Conservation (phyloP, 2,329 filamentous ascomycete genomes). For the Pestalotiopsis sp. region DNA sequence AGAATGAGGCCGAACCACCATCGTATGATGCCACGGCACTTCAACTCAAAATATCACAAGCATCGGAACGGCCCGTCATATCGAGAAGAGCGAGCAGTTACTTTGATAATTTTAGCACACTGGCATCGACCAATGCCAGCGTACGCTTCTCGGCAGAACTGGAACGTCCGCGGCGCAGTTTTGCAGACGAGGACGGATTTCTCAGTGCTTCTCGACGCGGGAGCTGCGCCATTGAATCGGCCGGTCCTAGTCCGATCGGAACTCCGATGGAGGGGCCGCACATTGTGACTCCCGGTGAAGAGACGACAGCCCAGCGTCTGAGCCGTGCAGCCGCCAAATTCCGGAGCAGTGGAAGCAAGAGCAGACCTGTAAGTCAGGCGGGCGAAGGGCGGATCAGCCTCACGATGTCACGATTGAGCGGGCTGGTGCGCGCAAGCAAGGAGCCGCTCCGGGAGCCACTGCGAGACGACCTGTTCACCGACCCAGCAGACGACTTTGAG, state of each 20-base stretch:
- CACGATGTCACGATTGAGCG: slow-evolving; percentile 58
- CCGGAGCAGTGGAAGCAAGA: slow-evolving; percentile 45
- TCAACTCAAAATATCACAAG: slow-evolving; percentile 40
- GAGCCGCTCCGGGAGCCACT: slow-evolving; percentile 44
- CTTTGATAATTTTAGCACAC: slow-evolving; percentile 44
- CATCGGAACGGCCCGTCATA: slow-evolving; percentile 26
- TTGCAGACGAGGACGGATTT: slow-evolving; percentile 46
- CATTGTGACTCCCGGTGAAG: slow-evolving; percentile 52
- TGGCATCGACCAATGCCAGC: slow-evolving; percentile 43
- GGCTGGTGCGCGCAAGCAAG: slow-evolving; percentile 54
- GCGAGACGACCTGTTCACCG: slow-evolving; percentile 23
- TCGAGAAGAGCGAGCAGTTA: slow-evolving; percentile 46
- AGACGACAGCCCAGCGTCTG: slow-evolving; percentile 55
- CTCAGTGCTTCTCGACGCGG: slow-evolving; percentile 44
- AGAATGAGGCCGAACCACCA: slow-evolving; percentile 55
- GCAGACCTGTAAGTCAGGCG: slow-evolving; percentile 60
- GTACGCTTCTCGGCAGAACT: slow-evolving; percentile 60
- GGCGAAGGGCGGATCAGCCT: slow-evolving; percentile 62
- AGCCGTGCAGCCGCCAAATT: slow-evolving; percentile 63
- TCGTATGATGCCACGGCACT: slow-evolving; percentile 59
- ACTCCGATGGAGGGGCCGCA: slow-evolving; percentile 37
- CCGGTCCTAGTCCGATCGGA: slow-evolving; percentile 39
- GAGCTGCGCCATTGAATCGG: slow-evolving; percentile 51
- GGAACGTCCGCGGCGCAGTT: slow-evolving; percentile 53
- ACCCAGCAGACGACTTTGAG: slow-evolving; percentile 29